phyloP scores from a whole-genome alignment of 345 rosid species.

The Pugionium dolabratum region DNA sequence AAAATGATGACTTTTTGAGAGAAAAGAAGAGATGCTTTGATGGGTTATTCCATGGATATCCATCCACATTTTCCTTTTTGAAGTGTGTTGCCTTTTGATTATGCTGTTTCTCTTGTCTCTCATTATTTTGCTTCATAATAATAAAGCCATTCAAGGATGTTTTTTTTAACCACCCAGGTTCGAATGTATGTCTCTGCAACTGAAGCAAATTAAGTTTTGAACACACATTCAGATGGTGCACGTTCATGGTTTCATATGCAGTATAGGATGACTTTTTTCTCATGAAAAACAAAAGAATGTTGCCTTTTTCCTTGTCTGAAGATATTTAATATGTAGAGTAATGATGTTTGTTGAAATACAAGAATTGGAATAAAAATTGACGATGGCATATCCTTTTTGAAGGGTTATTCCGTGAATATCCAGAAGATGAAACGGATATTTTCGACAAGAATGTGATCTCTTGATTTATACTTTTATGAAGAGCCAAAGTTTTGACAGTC shows the following conservation, averaged over 20 bases:
- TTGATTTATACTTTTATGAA: slow-evolving; percentile 25
- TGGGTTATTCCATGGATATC: slow-evolving; percentile 43
- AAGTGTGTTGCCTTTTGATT: slow-evolving; percentile 30
- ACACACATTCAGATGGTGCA: not conserved
- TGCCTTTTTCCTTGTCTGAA: not conserved
- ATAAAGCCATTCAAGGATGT: slow-evolving; percentile 26
- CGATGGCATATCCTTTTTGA: slow-evolving; percentile 32
- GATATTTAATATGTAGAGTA: not conserved
- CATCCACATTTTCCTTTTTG: not conserved
- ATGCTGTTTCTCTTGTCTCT: slow-evolving; percentile 31
- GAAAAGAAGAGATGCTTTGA: slow-evolving; percentile 34
- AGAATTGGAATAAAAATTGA: not conserved
- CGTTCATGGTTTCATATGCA: slow-evolving; percentile 14
- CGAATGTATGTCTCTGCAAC: slow-evolving; percentile 13
- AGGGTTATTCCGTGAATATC: slow-evolving; percentile 41
- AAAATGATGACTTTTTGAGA: slow-evolving; percentile 18
- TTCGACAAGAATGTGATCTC: slow-evolving; percentile 32
- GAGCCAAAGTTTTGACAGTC: slow-evolving; percentile 26
- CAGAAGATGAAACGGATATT: slow-evolving; percentile 27
- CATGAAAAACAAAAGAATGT: not conserved
- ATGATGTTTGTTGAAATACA: no score
- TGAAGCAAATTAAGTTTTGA: not conserved
- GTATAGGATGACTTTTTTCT: not conserved
- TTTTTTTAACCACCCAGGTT: slow-evolving; percentile 11
- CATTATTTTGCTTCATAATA: slow-evolving; percentile 26